Evolutionary conservation across 2,329 filamentous ascomycete genomes (phyloP).

Genomic region (Coniochaeta pulveracea): DNA sequence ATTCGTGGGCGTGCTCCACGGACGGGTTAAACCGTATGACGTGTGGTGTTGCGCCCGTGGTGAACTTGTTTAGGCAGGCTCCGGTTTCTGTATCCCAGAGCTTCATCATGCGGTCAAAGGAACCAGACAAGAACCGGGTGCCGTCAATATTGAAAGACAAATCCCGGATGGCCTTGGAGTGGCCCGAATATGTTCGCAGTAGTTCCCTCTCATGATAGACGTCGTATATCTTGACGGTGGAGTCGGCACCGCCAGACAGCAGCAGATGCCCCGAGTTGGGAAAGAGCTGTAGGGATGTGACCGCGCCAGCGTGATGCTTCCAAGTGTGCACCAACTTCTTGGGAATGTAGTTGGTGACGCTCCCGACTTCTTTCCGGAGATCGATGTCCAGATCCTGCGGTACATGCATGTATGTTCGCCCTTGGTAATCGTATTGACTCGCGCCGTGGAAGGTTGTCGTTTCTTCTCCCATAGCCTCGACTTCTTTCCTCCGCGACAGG

Average conservation of each 20-base stretch:
- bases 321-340: constrained; percentile 90
- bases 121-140: constrained; percentile 77
- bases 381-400: constrained; percentile 84
- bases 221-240: constrained; percentile 89
- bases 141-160: constrained; percentile 77
- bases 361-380: constrained; percentile 69
- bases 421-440: constrained; percentile 82
- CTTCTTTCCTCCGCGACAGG: constrained; percentile 43
- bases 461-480: constrained; percentile 56
- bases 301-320: constrained; percentile 68
- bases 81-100: constrained; percentile 98
- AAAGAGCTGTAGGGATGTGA: constrained; percentile 85
- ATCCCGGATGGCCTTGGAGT: constrained; percentile 82
- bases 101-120: constrained; percentile 93
- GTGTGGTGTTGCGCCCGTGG: constrained; percentile 89
- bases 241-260: constrained; percentile 80
- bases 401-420: constrained; percentile 94
- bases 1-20: constrained; percentile 68
- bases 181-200: constrained; percentile 81
- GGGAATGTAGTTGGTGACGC: constrained; percentile 79
- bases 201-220: constrained; percentile 84
- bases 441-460: constrained; percentile 80
- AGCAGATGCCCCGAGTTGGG: constrained; percentile 79
- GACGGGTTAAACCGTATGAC: constrained; percentile 88
- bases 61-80: constrained; percentile 76